Base-by-base conservation (phyloP, 371 early-diverging fungal species). In the Smittium culicis region DNA sequence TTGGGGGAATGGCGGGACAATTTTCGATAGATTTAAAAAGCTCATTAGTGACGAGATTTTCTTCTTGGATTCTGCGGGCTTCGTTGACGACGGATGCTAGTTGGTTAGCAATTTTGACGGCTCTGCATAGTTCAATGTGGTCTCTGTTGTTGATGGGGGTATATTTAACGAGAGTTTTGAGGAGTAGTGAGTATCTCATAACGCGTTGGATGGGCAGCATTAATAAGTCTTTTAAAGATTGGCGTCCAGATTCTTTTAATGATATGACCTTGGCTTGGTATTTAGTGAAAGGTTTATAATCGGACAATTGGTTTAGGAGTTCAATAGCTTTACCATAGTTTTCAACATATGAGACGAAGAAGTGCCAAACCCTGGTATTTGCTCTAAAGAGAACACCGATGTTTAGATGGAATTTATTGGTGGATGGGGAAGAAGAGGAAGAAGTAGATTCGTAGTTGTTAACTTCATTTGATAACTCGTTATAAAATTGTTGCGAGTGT, bases 161-260 rank as follows among this genome's bases (percentile, higher is more conserved):
- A 57, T 81, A 81, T 64, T 83, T 83, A 65, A 80, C 75, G 28
- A 88, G 70, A 69, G 86, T 87, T 76, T 83, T 82, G 58, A 88
- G 71, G 68, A 88, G 67, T 61, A 88, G 74, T 58, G 81, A 79
- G 75, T 88, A 88, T 55, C 87, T 69, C 0, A 84, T 82, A 34
- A 83, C 81, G 5, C 88, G 77, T 72, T 88, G 88, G 45, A 88
- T 83, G 0, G 88, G 88, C 31, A 86, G 72, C 71, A 87, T 85
- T 70, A 88, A 57, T 58, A 84, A 73, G 61, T 89, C 86, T 63
- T 74, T 78, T 16, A 80, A 70, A 61, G 77, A 72, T 69, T 81
- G 80, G 29, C 80, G 69, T 61, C 71, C 73, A 2, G 73, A 72
- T 70, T 71, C 72, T 63, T 76, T 75, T 34, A 73, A 72, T 1